Percentiles rank a stretch among this genome's conserved stretches.
Evolutionary conservation across 345 rosid species (phyloP).

Genomic region (Gossypium herbaceum): DNA sequence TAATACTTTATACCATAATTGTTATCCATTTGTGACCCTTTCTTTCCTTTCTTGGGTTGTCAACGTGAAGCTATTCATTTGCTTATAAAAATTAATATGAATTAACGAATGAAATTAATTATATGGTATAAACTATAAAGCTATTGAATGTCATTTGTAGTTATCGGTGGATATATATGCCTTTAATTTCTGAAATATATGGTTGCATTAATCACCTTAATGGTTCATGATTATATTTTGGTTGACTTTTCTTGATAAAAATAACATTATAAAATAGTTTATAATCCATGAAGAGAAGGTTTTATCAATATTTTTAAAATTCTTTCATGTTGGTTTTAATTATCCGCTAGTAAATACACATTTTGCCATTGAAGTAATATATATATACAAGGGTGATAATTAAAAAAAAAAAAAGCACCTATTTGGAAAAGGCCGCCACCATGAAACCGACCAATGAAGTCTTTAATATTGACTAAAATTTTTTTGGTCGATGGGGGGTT

Average conservation of each 20-base stretch:
- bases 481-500: not conserved
- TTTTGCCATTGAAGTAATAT: too few species aligned
- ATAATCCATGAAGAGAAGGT: too few species aligned
- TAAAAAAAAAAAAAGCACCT: too few species aligned
- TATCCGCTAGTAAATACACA: too few species aligned
- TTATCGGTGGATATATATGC: too few species aligned
- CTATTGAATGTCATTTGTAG: too few species aligned
- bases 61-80: not conserved
- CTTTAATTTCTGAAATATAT: too few species aligned
- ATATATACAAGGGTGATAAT: too few species aligned
- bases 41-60: not conserved
- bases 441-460: conserved; percentile 4
- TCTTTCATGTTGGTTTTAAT: too few species aligned
- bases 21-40: conserved; percentile 5
- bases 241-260: not conserved
- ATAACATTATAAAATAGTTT: not conserved
- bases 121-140: too few species aligned
- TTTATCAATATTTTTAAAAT: too few species aligned
- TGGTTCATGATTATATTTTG: not conserved
- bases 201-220: not conserved
- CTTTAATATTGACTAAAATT: not conserved
- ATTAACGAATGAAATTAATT: too few species aligned
- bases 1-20: not conserved
- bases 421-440: not conserved
- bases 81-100: not conserved